Evolutionary conservation across 768 basidiomycete species (phyloP).

Genomic region (Filobasidium wieringae): DNA sequence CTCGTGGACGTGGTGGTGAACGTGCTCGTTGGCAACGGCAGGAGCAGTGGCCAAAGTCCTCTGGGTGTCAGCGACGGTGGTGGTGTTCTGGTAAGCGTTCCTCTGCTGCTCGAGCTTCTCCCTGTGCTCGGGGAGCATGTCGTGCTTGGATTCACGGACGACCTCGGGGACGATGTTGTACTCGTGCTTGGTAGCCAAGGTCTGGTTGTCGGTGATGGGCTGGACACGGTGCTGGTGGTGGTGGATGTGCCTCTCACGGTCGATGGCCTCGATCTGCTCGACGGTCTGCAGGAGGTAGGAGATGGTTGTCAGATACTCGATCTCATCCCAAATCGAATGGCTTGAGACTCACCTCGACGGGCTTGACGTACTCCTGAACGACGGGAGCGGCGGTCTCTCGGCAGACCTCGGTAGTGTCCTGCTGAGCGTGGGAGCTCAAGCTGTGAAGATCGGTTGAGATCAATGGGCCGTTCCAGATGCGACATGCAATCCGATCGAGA

Average conservation of each 20-base stretch:
- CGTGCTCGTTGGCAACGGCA: conserved; percentile 32
- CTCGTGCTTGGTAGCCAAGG: conserved; percentile 33
- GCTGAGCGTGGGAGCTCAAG: background rate
- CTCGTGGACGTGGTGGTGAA: conserved; percentile 39
- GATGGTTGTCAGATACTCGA: too few relatives aligned
- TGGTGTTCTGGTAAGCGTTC: conserved; percentile 27
- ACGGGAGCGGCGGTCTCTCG: conserved; percentile 37
- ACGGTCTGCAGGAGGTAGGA: too few relatives aligned
- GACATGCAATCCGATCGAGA: background rate
- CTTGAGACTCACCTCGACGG: too few relatives aligned
- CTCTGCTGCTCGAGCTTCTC: conserved; percentile 35
- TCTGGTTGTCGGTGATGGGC: conserved; percentile 34
- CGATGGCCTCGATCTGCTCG: conserved; percentile 37
- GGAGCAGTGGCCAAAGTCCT: conserved; percentile 25
- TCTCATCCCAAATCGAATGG: too few relatives aligned
- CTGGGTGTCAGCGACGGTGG: conserved; percentile 24
- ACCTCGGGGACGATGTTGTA: conserved; percentile 28
- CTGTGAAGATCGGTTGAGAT: background rate
- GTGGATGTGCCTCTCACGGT: conserved; percentile 38
- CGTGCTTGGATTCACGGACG: conserved; percentile 34
- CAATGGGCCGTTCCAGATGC: background rate
- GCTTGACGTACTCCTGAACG: conserved; percentile 34
- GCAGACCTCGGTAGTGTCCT: conserved; percentile 39
- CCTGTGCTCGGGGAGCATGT: conserved; percentile 38
- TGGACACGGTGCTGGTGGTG: conserved; percentile 38